These are phyloP conservation scores for Suhomyces kunorum DNA, from an alignment of 1,139 yeast species.

Conservation along the genomic window DNA sequence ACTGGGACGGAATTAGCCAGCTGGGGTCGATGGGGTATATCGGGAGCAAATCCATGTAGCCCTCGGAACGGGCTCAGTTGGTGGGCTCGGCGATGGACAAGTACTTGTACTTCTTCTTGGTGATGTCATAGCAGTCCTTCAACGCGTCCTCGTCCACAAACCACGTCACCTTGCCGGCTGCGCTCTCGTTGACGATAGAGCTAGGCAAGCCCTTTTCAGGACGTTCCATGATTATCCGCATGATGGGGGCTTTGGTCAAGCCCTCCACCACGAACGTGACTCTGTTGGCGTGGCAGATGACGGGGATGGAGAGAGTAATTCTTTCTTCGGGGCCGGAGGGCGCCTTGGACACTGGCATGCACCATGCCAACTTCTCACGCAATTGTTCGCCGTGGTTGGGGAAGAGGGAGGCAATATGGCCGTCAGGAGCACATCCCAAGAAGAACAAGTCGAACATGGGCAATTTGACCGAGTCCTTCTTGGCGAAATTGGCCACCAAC, in stretches of 20 bases:
- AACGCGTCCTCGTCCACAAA: constrained; percentile 96
- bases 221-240: constrained; percentile 91
- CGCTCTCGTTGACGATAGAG: constrained; percentile 90
- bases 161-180: constrained; percentile 97
- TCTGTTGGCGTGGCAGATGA: constrained; percentile 89
- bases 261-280: constrained; percentile 96
- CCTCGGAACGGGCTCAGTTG: too few relatives aligned
- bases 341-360: constrained; percentile 88
- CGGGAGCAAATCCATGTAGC: too few relatives aligned
- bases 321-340: constrained; percentile 88
- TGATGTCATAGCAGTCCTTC: constrained; percentile 71
- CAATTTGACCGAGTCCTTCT: constrained; percentile 89
- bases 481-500: constrained; percentile 88
- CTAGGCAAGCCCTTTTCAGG: constrained; percentile 97
- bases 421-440: constrained; percentile 98
- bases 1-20: not conserved
- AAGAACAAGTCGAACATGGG: constrained; percentile 91
- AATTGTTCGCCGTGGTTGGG: constrained; percentile 85
- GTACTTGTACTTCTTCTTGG: constrained; percentile 74
- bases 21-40: too few relatives aligned
- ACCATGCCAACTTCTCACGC: constrained; percentile 94
- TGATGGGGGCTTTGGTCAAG: constrained; percentile 89
- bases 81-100: constrained; percentile 27
- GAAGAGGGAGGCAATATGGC: constrained; percentile 93
- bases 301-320: constrained; percentile 91